Base-by-base conservation (phyloP, 805 yeast species). In the Kuraishia borneana region DNA sequence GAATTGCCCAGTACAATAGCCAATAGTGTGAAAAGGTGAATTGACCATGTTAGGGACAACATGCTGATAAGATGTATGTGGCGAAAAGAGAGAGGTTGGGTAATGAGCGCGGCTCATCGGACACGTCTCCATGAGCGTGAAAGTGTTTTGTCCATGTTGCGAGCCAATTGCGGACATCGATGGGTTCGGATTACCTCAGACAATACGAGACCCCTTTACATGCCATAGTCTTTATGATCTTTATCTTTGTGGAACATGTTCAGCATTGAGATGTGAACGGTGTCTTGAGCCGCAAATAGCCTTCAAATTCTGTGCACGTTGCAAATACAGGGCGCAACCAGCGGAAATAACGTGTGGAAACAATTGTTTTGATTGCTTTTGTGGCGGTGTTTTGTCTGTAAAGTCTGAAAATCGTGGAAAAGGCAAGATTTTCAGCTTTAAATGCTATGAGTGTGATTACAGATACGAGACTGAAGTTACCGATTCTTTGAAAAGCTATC, bases 381-480 rank as follows among this genome's bases (percentile, higher is more conserved):
- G 65, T 33, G 26, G 35, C 3, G 26, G 23, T 5, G 37, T 40
- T 30, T 33, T 55, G 14, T 34, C 32, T 2, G 41, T 51, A 3
- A 39, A 36, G 17, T 37, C 50, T 1, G 39, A 39, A 18, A 16
- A 35, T 10, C 30, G 39, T 22, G 44, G 46, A 9, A 30, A 18
- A 10, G 60, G 60, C 2, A 67, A 65, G 40, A 35, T 49, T 2
- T 68, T 68, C 38, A 35, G 33, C 6, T 65, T 69, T 35, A 41
- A 39, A 10, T 70, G 76, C 44, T 39, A 42, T 3, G 42, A 36
- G 32, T 61, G 70, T 39, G 30, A 37, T 2, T 70, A 58, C 48
- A 20, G 9, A 0, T 68, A 55, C 37, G 36, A 42, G 13, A 61
- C 73, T 1, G 56, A 53, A 1, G 36, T 57, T 4, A n/a, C n/a